Percentiles rank a stretch among this genome's conserved stretches.
These are phyloP conservation scores for Lipomyces orientalis DNA, from an alignment of 805 yeast species.

Conservation along the genomic window DNA sequence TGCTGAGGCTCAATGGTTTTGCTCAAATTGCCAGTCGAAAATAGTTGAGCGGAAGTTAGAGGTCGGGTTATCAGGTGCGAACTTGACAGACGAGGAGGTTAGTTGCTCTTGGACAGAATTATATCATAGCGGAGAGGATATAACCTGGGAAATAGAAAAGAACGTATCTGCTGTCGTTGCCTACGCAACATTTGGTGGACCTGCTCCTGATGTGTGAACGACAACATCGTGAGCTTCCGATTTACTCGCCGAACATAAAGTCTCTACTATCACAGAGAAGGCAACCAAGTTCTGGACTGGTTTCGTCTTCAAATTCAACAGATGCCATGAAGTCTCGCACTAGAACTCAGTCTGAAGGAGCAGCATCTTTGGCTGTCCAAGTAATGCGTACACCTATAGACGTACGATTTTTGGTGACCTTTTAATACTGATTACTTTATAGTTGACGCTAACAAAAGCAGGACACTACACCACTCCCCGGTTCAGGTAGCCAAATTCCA, in stretches of 20 bases:
- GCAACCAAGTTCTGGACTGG: neutral
- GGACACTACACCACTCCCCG: slow-evolving; percentile 39
- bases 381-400: slow-evolving; percentile 30
- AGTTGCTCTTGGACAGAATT: neutral
- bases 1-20: slow-evolving; percentile 51
- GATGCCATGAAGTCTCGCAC: neutral
- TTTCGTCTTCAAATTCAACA: neutral
- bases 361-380: neutral
- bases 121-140: neutral
- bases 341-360: neutral
- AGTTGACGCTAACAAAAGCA: slow-evolving; percentile 32
- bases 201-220: slow-evolving; percentile 49
- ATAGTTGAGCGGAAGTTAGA: slow-evolving; percentile 45
- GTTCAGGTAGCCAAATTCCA: slow-evolving; percentile 43
- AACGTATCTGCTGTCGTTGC: slow-evolving; percentile 47
- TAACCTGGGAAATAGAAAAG: slow-evolving; percentile 38
- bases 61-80: slow-evolving; percentile 48
- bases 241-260: slow-evolving; percentile 49
- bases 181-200: slow-evolving; percentile 50
- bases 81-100: slow-evolving; percentile 44
- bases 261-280: slow-evolving; percentile 33
- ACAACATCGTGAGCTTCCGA: slow-evolving; percentile 46
- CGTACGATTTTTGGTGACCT: slow-evolving; percentile 40
- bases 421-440: slow-evolving; percentile 47
- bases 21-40: slow-evolving; percentile 48